Base-by-base conservation (phyloP, 116 monocot genomes). In the Phalaenopsis hybrid region DNA sequence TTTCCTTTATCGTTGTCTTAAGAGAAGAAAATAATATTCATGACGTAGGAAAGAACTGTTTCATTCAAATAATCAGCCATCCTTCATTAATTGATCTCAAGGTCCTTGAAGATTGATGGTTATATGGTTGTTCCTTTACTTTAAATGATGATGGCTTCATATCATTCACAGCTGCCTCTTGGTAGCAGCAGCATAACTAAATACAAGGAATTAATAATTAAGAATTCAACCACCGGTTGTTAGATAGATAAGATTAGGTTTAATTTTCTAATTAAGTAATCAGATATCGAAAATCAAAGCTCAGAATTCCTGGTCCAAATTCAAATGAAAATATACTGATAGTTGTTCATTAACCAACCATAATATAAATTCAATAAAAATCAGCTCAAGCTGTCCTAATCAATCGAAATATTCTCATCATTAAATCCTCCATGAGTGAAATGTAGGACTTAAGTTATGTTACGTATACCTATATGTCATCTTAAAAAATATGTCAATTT, bases 121-220 rank as follows among this genome's bases (percentile, higher is more conserved):
- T 65, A 55, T 13, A 15, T 55, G 15, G 12, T 55, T 55, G 15
- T 13, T 55, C 55, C 15, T n/a, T 55, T 55, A 55, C 55, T 55
- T 13, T 55, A 55, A 55, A 55, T 15, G 55, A 55, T 12, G 16
- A 15, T 13, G 55, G 55, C 55, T 55, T 55, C 55, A 15, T 55
- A 15, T 55, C 16, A 55, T 55, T 13, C 55, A 55, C 55, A 13
- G 15, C 55, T 55, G 55, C 15, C 55, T 65, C 28, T 65, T 65
- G 65, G 23, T 21, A 55, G 65, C 65, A 63, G 63, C 21, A 21
- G 7, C 63, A 63, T 63, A 63, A 23, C 63, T 63, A 63, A 23
- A 63, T 65, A 65, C 25, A 65, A 23, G 65, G 25, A 65, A 65
- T 31, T 73, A 73, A 73, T 73, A 73, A 37, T 73, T 73, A 75